Base-by-base conservation (phyloP, 257 asterid genomes). In the Knoxia roxburghii region DNA sequence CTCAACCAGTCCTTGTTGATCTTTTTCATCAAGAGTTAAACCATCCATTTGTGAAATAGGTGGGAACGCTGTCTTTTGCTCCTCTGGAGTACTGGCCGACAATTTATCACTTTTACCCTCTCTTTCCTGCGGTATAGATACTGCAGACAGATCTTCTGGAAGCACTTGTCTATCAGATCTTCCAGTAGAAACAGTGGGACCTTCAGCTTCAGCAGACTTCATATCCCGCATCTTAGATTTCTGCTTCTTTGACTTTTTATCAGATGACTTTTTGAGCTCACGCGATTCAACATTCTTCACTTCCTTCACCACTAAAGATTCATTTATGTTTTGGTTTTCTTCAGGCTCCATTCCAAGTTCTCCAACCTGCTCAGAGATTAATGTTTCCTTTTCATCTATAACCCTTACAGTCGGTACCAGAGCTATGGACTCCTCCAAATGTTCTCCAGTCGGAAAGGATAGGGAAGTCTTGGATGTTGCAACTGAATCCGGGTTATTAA, bases 241-340 rank as follows among this genome's bases (percentile, higher is more conserved):
- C 73, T 93, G 97, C 80, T 85, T 94, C 73, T 73, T 91, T 4
- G 98, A 85, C 77, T 80, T 94, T 90, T 94, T 94, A 72, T 89
- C 96, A 14, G 87, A 75, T 5, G 80, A 57, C 72, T 88, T 94
- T 74, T 79, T 94, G 0, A 66, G 82, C 70, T 81, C 94, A 35
- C 72, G 76, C 21, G 78, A 66, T 78, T 82, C 91, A 61, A 72
- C 75, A 68, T n/a, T 67, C 78, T 76, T 83, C 41, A 65, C 73
- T 80, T 88, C 92, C 75, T 81, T 83, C 20, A 68, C 82, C 46
- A 65, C 59, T 57, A 80, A 72, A n/a, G 82, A 69, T 64, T 77
- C 88, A 64, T 66, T 76, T 33, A 18, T 71, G 35, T 33, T 69
- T 53, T 77, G 78, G 29, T 82, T 79, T 51, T 59, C 82, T 67